Conservation (phyloP, 2,329 filamentous ascomycete species). For the Stachybotrys chlorohalonatus region DNA sequence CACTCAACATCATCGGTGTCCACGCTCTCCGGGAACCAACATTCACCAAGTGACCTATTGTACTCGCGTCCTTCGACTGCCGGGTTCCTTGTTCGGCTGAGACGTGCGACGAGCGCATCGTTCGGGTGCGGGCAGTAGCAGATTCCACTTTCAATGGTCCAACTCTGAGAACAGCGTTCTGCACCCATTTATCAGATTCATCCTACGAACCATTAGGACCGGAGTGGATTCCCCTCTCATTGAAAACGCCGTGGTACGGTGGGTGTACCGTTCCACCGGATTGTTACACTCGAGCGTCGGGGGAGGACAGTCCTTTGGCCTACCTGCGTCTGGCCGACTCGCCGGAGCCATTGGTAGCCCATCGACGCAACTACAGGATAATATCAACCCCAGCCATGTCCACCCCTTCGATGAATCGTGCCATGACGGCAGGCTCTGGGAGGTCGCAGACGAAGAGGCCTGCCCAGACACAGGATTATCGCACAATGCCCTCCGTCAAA, state of each 20-base stretch:
- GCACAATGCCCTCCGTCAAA: slow-evolving; percentile 38
- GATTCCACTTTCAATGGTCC: slow-evolving; percentile 17
- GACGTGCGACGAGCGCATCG: slow-evolving; percentile 11
- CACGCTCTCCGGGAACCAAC: slow-evolving; percentile 8
- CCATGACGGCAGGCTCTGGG: slow-evolving; percentile 48
- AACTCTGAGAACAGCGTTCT: slow-evolving; percentile 23
- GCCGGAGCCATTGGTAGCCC: slow-evolving; percentile 9
- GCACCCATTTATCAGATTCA: slow-evolving; percentile 14
- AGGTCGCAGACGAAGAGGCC: slow-evolving; percentile 38
- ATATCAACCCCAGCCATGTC: slow-evolving; percentile 38
- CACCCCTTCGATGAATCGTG: slow-evolving; percentile 48
- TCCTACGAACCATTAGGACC: slow-evolving; percentile 13
- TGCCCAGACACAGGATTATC: slow-evolving; percentile 38
- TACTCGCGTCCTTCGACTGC: slow-evolving; percentile 7
- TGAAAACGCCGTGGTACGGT: slow-evolving; percentile 27
- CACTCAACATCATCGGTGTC: background rate
- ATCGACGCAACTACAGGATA: slow-evolving; percentile 13
- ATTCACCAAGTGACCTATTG: slow-evolving; percentile 5
- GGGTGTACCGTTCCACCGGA: slow-evolving; percentile 28
- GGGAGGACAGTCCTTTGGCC: slow-evolving; percentile 8
- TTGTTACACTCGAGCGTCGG: slow-evolving; percentile 11
- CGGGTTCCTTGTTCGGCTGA: slow-evolving; percentile 9
- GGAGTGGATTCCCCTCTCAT: slow-evolving; percentile 18
- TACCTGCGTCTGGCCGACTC: slow-evolving; percentile 13
- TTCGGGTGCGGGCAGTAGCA: slow-evolving; percentile 21